Evolutionary conservation across 805 yeast species (phyloP).

Genomic region (Myxozyma monticola): DNA sequence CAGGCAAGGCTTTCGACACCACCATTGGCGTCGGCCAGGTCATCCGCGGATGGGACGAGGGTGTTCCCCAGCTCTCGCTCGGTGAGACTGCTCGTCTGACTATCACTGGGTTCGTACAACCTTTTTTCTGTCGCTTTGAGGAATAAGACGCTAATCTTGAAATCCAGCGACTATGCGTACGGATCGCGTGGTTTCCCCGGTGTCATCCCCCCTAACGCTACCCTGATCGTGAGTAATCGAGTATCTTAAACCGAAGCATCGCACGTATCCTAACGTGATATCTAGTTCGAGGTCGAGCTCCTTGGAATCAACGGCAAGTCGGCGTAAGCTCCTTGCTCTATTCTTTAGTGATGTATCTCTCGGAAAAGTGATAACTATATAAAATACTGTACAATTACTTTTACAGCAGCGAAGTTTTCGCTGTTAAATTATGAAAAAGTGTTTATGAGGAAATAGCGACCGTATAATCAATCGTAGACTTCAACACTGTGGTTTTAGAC

Average conservation of each 20-base stretch:
- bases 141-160: too few species aligned
- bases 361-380: too few species aligned
- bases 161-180: constrained; percentile 72
- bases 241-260: neutral
- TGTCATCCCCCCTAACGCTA: constrained; percentile 93
- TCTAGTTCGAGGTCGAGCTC: constrained; percentile 42
- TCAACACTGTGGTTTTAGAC: too few species aligned
- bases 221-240: constrained; percentile 53
- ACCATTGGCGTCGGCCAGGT: constrained; percentile 95
- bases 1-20: constrained; percentile 85
- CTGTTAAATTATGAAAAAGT: too few species aligned
- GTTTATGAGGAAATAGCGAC: too few species aligned
- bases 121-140: neutral
- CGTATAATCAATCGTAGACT: too few species aligned
- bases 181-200: constrained; percentile 97
- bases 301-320: constrained; percentile 35
- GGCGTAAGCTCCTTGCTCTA: constrained; percentile 14
- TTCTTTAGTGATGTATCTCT: too few species aligned
- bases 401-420: too few species aligned
- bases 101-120: constrained; percentile 57
- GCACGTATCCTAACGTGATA: neutral
- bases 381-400: too few species aligned
- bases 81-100: constrained; percentile 93
- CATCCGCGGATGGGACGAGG: constrained; percentile 95
- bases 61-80: constrained; percentile 85